Conservation (phyloP, 306 rosid genomes). For the Luffa aegyptiaca region DNA sequence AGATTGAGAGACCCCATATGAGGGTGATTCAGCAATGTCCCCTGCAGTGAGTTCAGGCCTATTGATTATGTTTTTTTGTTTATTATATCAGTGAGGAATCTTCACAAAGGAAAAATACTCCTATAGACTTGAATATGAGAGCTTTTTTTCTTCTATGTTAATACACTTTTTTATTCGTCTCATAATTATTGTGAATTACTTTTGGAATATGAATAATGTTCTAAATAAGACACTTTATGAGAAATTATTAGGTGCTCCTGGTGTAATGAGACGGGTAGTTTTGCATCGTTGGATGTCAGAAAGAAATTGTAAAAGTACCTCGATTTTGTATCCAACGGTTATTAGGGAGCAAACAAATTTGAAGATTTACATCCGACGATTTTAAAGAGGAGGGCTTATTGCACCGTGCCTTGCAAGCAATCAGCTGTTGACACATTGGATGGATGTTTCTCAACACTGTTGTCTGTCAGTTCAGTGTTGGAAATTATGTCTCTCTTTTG, state of each 20-base stretch:
- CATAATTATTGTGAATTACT: not conserved
- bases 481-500: conserved; percentile 24
- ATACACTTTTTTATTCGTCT: not conserved
- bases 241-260: too few species aligned
- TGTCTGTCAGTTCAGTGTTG: not conserved
- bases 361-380: too few species aligned
- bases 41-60: not conserved
- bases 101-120: not conserved
- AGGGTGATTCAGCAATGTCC: not conserved
- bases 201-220: not conserved
- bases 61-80: not conserved
- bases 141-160: not conserved
- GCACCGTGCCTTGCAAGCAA: not conserved
- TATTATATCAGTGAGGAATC: not conserved
- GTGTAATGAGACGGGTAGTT: too few species aligned
- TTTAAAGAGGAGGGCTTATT: too few species aligned
- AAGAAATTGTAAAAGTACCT: too few species aligned
- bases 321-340: too few species aligned
- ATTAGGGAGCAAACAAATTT: too few species aligned
- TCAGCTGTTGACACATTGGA: not conserved
- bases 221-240: too few species aligned
- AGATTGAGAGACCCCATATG: not conserved
- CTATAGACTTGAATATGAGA: not conserved
- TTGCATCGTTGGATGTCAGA: too few species aligned
- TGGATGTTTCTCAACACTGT: not conserved